phyloP scores from a whole-genome alignment of 129 eudicot genomes.

The Lactuca saligna region DNA sequence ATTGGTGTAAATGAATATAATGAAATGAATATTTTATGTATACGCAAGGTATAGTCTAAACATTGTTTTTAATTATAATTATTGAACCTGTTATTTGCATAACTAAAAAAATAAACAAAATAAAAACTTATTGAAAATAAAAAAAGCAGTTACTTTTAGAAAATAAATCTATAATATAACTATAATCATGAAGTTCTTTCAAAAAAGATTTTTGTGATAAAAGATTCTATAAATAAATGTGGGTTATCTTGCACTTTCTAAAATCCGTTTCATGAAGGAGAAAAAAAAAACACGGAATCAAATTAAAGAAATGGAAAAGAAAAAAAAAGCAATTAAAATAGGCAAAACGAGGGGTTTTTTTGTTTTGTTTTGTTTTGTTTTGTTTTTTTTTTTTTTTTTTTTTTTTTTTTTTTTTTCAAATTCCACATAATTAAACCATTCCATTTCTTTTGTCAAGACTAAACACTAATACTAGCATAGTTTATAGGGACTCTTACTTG shows the following conservation, averaged over 20 bases:
- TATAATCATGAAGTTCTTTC: neutral
- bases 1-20: neutral
- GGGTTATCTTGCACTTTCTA: neutral
- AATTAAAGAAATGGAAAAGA: too few species aligned
- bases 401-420: too few species aligned
- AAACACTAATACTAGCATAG: neutral
- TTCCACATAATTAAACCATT: neutral
- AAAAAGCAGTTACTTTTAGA: neutral
- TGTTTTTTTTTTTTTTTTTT: too few species aligned
- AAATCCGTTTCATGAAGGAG: too few species aligned
- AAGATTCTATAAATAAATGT: too few species aligned
- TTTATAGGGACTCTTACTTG: conserved; percentile 33
- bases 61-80: too few species aligned
- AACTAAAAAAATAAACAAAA: too few species aligned
- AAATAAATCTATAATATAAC: neutral
- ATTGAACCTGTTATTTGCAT: neutral
- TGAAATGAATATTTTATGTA: neutral
- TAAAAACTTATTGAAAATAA: too few species aligned
- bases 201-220: too few species aligned
- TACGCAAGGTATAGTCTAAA: neutral
- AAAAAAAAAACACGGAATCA: neutral
- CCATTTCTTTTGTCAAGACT: neutral
- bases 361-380: too few species aligned
- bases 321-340: too few species aligned
- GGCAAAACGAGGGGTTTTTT: neutral